phyloP scores from a whole-genome alignment of 2,329 filamentous ascomycete species.

The Epichloe coenophiala region DNA sequence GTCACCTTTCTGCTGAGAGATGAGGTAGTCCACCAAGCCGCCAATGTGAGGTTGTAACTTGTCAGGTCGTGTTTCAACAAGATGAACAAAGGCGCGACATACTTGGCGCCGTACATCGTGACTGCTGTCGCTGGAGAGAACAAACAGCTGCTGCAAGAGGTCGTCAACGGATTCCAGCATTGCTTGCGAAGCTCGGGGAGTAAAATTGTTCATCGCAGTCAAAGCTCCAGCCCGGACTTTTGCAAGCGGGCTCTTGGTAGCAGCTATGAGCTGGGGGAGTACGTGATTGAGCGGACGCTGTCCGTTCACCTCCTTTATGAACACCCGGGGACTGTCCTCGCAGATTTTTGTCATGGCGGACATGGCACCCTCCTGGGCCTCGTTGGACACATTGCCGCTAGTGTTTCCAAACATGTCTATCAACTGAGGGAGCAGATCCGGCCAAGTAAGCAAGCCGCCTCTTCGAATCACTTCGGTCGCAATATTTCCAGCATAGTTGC shows the following conservation, averaged over 20 bases:
- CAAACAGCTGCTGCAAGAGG: constrained; percentile 71
- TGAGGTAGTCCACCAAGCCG: constrained; percentile 84
- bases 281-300: constrained; percentile 79
- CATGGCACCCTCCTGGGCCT: constrained; percentile 88
- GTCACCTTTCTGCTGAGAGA: constrained; percentile 74
- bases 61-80: constrained; percentile 82
- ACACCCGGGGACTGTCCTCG: constrained; percentile 79
- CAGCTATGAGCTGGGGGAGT: constrained; percentile 85
- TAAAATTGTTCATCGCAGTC: constrained; percentile 81
- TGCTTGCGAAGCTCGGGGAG: constrained; percentile 70
- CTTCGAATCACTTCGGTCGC: constrained; percentile 82
- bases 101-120: constrained; percentile 83
- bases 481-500: constrained; percentile 81
- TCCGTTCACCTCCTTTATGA: constrained; percentile 79
- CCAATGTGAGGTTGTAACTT: constrained; percentile 80
- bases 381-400: constrained; percentile 49
- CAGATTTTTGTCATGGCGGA: constrained; percentile 87
- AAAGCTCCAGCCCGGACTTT: constrained; percentile 73
- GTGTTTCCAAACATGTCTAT: constrained; percentile 65
- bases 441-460: constrained; percentile 81
- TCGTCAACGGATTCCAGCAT: constrained; percentile 69
- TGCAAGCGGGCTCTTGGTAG: constrained; percentile 61
- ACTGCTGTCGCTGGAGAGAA: constrained; percentile 61
- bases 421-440: constrained; percentile 74
- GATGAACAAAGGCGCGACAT: constrained; percentile 81